A percentile compares a stretch with the other conserved stretches of the same genome.
phyloP scores from a whole-genome alignment of 345 rosid genomes.

The Kernera saxatilis region DNA sequence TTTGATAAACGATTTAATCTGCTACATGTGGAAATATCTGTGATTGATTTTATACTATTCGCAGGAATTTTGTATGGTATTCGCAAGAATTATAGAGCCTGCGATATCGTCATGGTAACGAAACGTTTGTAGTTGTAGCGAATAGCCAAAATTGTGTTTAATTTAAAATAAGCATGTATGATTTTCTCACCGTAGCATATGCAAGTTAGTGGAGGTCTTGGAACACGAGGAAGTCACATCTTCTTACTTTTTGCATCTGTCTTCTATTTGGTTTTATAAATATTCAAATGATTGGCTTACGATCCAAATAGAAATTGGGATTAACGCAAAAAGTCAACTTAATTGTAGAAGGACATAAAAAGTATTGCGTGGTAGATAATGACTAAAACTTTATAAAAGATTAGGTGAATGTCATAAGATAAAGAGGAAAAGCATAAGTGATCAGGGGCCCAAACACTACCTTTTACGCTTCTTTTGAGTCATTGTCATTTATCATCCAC shows the following conservation, averaged over 20 bases:
- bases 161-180: no score
- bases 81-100: no score
- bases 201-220: not conserved
- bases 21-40: not conserved
- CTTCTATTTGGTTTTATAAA: not conserved
- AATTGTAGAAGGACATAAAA: not conserved
- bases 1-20: not conserved
- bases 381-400: constrained; percentile 18
- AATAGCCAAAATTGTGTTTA: no score
- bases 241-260: not conserved
- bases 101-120: not conserved
- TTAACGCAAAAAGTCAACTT: constrained; percentile 18
- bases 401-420: constrained; percentile 24
- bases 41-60: not conserved
- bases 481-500: constrained; percentile 22
- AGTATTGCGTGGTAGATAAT: constrained; percentile 22
- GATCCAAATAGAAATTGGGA: not conserved
- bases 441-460: constrained; percentile 15
- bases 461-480: constrained; percentile 18
- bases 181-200: not conserved
- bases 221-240: not conserved
- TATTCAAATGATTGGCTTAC: not conserved
- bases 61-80: not conserved
- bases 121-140: not conserved
- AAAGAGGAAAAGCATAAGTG: constrained; percentile 19